Percentiles rank a stretch among this genome's conserved stretches.
phyloP scores from a whole-genome alignment of 2,329 filamentous ascomycete species.

The Cryphonectria carpinicola region DNA sequence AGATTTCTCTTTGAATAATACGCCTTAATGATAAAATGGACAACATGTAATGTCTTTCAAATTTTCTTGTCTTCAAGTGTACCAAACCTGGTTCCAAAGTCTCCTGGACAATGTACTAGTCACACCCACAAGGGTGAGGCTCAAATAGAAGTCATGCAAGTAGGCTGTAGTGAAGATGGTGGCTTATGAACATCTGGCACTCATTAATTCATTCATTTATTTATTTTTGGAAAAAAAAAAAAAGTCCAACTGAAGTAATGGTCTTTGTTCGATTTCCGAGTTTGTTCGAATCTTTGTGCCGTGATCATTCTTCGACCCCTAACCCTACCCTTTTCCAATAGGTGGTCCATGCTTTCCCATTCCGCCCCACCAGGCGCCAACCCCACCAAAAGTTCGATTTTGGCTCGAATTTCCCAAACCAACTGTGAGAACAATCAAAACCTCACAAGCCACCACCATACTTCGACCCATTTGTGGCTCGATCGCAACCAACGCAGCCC shows the following conservation, averaged over 20 bases:
- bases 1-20: not conserved
- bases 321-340: not conserved
- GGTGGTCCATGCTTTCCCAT: constrained; percentile 9
- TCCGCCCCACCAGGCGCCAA: constrained; percentile 13
- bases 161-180: not conserved
- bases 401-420: constrained; percentile 17
- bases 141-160: not conserved
- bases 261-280: not conserved
- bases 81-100: too few relatives aligned
- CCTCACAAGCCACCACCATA: constrained; percentile 3
- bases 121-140: not conserved
- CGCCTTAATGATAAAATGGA: not conserved
- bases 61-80: not conserved
- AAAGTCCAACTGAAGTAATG: not conserved
- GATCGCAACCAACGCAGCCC: not conserved
- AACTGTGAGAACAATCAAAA: constrained; percentile 20
- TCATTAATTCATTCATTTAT: too few relatives aligned
- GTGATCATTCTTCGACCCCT: not conserved
- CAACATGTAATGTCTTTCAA: not conserved
- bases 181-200: not conserved
- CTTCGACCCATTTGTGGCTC: constrained; percentile 9
- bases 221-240: too few relatives aligned
- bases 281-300: too few relatives aligned
- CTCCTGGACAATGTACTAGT: too few relatives aligned
- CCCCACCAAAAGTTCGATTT: constrained; percentile 29